These are phyloP conservation scores for Colletotrichum endophyticum DNA, from an alignment of 2,329 filamentous ascomycete genomes.

Conservation along the genomic window DNA sequence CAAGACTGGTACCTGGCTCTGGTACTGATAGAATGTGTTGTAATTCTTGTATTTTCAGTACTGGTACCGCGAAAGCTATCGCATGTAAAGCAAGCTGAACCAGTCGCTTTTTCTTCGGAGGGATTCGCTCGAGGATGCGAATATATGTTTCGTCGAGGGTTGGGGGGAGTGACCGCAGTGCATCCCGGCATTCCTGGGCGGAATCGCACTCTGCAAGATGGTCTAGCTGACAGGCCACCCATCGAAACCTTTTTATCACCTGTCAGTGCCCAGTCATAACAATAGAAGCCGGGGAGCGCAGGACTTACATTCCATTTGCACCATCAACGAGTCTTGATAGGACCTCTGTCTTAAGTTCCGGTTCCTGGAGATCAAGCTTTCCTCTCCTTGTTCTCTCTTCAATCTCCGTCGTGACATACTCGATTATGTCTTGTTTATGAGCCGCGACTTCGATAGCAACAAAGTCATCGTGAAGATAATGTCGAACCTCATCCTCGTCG, in stretches of 20 bases:
- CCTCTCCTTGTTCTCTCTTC: neutral
- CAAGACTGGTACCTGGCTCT: neutral
- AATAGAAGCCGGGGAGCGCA: too few species aligned
- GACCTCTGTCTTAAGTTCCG: neutral
- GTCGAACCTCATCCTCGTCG: neutral
- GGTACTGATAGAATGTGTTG: neutral
- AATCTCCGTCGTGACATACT: neutral
- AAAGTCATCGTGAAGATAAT: neutral
- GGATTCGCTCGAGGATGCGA: neutral
- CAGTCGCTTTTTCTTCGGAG: accelerated
- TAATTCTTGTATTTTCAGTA: too few species aligned
- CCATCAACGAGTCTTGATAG: neutral
- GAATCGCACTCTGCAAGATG: neutral
- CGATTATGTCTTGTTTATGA: neutral
- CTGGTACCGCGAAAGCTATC: too few species aligned
- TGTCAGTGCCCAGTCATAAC: too few species aligned
- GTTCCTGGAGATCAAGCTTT: neutral
- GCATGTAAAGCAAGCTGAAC: neutral
- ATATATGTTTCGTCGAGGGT: neutral
- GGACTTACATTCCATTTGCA: neutral
- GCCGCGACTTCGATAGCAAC: neutral
- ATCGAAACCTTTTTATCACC: too few species aligned
- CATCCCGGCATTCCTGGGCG: neutral
- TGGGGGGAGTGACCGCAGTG: neutral
- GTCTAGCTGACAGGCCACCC: slow-evolving; percentile 10